Evolutionary conservation across 129 eudicot genomes (phyloP).

Genomic region (Rutidosis leptorrhynchoides): DNA sequence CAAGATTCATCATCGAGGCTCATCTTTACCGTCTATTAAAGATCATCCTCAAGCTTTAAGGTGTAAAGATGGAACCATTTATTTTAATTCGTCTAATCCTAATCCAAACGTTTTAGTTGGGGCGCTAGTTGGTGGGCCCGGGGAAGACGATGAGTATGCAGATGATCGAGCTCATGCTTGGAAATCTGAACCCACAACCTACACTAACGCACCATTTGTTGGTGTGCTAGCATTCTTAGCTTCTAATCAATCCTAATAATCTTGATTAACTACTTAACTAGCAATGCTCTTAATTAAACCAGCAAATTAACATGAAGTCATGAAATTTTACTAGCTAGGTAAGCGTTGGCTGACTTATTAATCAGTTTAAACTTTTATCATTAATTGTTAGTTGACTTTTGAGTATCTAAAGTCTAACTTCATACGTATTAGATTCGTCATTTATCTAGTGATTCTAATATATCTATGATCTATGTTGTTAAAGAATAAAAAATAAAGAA

Average conservation of each 20-base stretch:
- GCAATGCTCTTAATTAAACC: background rate
- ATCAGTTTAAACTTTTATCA: background rate
- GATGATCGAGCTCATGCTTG: slow-evolving; percentile 70
- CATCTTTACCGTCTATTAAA: slow-evolving; percentile 68
- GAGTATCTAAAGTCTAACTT: background rate
- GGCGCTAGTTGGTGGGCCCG: slow-evolving; percentile 92
- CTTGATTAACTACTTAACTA: slow-evolving; percentile 32
- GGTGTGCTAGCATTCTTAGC: slow-evolving; percentile 77
- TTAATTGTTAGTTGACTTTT: background rate
- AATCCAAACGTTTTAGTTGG: slow-evolving; percentile 74
- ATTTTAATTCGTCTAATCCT: slow-evolving; percentile 60
- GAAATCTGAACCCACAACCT: slow-evolving; percentile 88
- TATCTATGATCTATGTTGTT: background rate
- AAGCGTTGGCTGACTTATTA: background rate
- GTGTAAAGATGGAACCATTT: slow-evolving; percentile 76
- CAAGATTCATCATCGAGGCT: slow-evolving; percentile 84
- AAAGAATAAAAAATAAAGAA: no score
- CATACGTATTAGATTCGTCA: no score
- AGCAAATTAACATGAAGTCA: background rate
- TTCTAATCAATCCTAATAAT: slow-evolving; percentile 45
- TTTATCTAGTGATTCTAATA: background rate
- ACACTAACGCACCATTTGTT: slow-evolving; percentile 91
- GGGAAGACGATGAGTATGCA: slow-evolving; percentile 65
- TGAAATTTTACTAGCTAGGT: slow-evolving; percentile 5
- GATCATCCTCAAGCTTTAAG: slow-evolving; percentile 61